phyloP scores from a whole-genome alignment of 441 rosid genomes.

The Gossypium lobatum region DNA sequence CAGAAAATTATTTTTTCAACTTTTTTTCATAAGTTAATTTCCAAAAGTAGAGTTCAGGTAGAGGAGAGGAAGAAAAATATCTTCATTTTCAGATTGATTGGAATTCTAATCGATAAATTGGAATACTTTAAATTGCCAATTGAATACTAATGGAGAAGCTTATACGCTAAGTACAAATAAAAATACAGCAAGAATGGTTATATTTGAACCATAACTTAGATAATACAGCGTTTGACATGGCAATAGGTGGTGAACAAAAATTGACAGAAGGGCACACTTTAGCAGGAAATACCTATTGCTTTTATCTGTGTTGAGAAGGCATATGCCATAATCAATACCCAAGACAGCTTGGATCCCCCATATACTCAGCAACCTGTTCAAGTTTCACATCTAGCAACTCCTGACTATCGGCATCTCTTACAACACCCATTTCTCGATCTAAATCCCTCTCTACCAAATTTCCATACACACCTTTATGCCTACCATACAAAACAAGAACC shows the following conservation, averaged over 20 bases:
- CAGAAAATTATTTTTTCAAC: too few relatives aligned
- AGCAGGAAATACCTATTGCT: conserved; percentile 9
- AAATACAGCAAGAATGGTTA: not conserved
- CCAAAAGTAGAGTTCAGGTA: not conserved
- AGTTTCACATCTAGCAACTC: conserved; percentile 55
- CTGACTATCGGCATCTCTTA: conserved; percentile 54
- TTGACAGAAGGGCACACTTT: not conserved
- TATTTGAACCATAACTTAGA: not conserved
- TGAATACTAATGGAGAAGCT: not conserved
- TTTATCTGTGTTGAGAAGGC: not conserved
- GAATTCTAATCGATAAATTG: not conserved
- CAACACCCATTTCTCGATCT: conserved; percentile 57
- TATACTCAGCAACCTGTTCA: conserved; percentile 80
- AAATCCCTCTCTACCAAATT: conserved; percentile 56
- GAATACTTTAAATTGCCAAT: not conserved
- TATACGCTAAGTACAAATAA: not conserved
- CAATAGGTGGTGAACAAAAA: not conserved
- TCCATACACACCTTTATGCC: conserved; percentile 55
- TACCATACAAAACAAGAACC: conserved; percentile 58
- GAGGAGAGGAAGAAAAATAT: not conserved
- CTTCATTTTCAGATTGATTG: not conserved
- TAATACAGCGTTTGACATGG: not conserved
- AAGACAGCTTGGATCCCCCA: conserved; percentile 60
- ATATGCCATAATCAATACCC: conserved; percentile 39
- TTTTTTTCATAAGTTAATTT: not conserved